These are phyloP conservation scores for Hypoxylon rickii DNA, from an alignment of 495 filamentous ascomycete genomes.

Conservation along the genomic window DNA sequence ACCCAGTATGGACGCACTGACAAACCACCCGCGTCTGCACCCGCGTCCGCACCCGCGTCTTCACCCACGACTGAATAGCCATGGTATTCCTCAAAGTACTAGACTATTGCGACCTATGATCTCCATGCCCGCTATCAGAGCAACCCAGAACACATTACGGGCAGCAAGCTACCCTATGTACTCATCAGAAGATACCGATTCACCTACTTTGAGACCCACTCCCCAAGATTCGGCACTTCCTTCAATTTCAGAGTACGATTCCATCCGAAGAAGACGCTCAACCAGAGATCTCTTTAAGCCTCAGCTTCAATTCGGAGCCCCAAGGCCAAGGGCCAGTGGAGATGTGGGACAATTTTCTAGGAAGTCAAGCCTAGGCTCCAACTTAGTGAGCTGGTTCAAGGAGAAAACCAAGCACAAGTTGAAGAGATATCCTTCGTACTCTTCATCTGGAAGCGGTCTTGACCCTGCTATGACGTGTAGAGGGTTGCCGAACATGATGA, in stretches of 20 bases:
- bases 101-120: constrained; percentile 17
- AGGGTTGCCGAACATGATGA: constrained; percentile 26
- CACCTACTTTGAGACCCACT: background rate
- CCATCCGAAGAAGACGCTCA: constrained; percentile 1
- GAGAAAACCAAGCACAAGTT: background rate
- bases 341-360: background rate
- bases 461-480: constrained; percentile 32
- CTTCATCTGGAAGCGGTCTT: constrained; percentile 23
- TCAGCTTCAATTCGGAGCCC: constrained; percentile 2
- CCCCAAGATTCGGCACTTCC: background rate
- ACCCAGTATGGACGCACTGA: too few relatives aligned
- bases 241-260: background rate
- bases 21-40: too few relatives aligned
- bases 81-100: background rate
- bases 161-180: background rate
- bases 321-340: background rate
- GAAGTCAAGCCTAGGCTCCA: constrained; percentile 4
- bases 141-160: background rate
- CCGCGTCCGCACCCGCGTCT: too few relatives aligned
- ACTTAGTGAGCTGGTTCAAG: constrained; percentile 24
- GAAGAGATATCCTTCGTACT: constrained; percentile 9
- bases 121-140: constrained; percentile 21
- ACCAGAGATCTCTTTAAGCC: constrained; percentile 9
- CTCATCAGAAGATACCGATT: constrained; percentile 5
- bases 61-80: background rate